Evolutionary conservation across 768 basidiomycete genomes (phyloP).

Genomic region (Hemileccinum rubropunctum): DNA sequence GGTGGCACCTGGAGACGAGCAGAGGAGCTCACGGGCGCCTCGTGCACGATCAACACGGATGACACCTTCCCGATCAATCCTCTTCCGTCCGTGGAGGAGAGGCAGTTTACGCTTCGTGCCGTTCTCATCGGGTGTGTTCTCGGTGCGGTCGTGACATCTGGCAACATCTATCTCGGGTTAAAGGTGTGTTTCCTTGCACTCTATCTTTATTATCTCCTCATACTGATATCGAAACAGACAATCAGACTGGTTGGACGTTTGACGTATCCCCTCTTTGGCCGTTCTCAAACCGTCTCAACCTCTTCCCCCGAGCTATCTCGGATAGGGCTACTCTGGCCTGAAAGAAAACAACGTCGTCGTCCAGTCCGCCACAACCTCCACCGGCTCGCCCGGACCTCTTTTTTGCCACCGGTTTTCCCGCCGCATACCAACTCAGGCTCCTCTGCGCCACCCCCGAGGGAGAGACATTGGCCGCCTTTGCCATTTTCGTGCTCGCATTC

Average conservation of each 20-base stretch:
- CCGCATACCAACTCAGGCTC: constrained; percentile 55
- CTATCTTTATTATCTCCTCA: background rate
- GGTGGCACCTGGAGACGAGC: background rate
- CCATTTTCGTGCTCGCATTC: constrained; percentile 67
- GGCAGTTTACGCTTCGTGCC: constrained; percentile 52
- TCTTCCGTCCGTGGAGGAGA: constrained; percentile 35
- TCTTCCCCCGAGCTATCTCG: constrained; percentile 42
- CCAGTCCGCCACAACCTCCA: constrained; percentile 33
- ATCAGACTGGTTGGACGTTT: constrained; percentile 60
- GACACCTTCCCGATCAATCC: constrained; percentile 55
- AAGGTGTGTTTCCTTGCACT: constrained; percentile 32
- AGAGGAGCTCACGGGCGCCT: background rate
- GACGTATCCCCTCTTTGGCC: constrained; percentile 57
- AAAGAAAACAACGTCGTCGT: constrained; percentile 48
- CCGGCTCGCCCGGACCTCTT: constrained; percentile 58
- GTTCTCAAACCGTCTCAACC: constrained; percentile 31
- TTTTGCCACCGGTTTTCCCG: constrained; percentile 58
- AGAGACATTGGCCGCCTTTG: constrained; percentile 56
- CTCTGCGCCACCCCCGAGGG: constrained; percentile 40
- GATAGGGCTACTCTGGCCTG: constrained; percentile 57
- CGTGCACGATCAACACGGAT: constrained; percentile 20
- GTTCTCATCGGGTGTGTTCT: constrained; percentile 49
- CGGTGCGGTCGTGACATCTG: constrained; percentile 54
- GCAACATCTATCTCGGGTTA: constrained; percentile 65
- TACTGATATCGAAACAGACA: background rate